Conservation (phyloP, 768 basidiomycete genomes). For the Russula sp. region DNA sequence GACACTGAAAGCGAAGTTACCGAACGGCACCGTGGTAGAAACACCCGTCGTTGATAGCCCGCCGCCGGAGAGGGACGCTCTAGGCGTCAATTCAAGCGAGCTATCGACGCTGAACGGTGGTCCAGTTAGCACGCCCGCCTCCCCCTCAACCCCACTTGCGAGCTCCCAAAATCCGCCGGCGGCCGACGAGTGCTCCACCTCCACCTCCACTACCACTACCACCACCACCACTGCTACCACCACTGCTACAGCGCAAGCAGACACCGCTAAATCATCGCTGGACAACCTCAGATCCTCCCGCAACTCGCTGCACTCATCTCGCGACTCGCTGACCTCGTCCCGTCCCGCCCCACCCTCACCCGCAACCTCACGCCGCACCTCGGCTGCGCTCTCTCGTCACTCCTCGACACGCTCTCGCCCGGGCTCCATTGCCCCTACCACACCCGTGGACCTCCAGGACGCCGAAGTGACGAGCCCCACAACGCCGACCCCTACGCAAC, state of each 20-base stretch:
- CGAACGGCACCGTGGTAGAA: neutral
- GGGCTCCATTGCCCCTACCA: conserved; percentile 33
- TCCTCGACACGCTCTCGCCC: conserved; percentile 37
- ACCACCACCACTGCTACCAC: neutral
- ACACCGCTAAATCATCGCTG: conserved; percentile 11
- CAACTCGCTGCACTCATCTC: conserved; percentile 31
- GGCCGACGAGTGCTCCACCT: neutral
- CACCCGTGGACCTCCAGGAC: conserved; percentile 6
- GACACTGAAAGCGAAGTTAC: neutral
- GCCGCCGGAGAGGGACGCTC: neutral
- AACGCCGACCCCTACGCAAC: conserved; percentile 10
- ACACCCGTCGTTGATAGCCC: neutral
- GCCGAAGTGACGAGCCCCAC: conserved; percentile 13
- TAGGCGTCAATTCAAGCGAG: neutral
- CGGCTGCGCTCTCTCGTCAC: conserved; percentile 31
- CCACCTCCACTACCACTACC: neutral
- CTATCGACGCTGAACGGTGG: neutral
- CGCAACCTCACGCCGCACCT: conserved; percentile 42
- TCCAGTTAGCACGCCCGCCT: neutral
- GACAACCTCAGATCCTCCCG: conserved; percentile 30
- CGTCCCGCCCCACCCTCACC: conserved; percentile 62
- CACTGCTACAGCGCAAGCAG: conserved; percentile 2
- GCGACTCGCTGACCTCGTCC: conserved; percentile 38
- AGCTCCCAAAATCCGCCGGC: conserved; percentile 8
- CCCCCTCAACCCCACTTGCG: conserved; percentile 12